Evolutionary conservation across 2,329 filamentous ascomycete genomes (phyloP), one percentile per base, ranked within the genome.

Genomic region (Sclerotinia trifoliorum): DNA sequence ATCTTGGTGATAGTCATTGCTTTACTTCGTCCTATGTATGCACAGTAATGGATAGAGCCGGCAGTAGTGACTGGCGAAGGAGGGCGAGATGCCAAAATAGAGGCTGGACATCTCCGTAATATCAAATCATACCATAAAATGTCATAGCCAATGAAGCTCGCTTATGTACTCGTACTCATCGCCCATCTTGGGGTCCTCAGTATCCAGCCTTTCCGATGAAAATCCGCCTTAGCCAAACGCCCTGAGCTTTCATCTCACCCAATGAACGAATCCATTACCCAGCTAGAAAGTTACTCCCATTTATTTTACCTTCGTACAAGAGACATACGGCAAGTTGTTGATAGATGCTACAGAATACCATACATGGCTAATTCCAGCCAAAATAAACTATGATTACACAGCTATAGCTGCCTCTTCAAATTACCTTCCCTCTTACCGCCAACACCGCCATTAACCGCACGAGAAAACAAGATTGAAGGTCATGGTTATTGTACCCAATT

Each of bases 151-250:
- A 61, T 61, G 54, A 61, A 48, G 57, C 24, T 61, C 35, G 44
- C 15, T 44, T 35, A 49, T n/a, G 29, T 32, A 49, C 29, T 62
- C 60, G 32, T 51, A 62, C 44, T 61, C 58, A 51, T 51, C 46
- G 11, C 13, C 46, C 52, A 54, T 35, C 29, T n/a, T 35, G 3
- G 19, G 24, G 19, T 42, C 55, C 19, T 32, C n/a, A 32, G 15
- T 13, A 51, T 62, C 21, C 24, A 39, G 46, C 46, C 60, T 63
- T 63, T 35, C 60, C 60, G 46, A 52, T 26, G 29, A 63, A 51
- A 63, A 51, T 63, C 60, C 60, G 60, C 46, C 60, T 63, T 51
- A 51, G 60, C 46, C 32, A 63, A 63, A 63, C 60, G 57, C 57
- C 42, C 57, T 19, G 42, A 60, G 57, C 29, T 44, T 60, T 24